These are phyloP conservation scores for Camelina neglecta DNA, from an alignment of 345 rosid genomes.

Conservation along the genomic window DNA sequence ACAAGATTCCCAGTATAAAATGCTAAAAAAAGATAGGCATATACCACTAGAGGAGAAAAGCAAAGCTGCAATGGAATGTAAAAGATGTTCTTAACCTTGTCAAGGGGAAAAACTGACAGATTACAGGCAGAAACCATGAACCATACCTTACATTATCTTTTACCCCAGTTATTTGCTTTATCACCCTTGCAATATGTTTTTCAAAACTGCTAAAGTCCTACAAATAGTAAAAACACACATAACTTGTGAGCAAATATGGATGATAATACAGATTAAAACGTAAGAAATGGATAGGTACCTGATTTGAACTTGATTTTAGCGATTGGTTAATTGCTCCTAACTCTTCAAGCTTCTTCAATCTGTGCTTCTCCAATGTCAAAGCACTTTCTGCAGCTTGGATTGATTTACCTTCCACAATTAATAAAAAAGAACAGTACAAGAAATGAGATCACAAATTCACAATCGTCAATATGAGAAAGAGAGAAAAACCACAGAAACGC, in stretches of 20 bases:
- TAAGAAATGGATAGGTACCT: slow-evolving; percentile 50
- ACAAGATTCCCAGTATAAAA: slow-evolving; percentile 18
- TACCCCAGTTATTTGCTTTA: slow-evolving; percentile 69
- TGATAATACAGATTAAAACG: not conserved
- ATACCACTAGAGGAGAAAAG: slow-evolving; percentile 10
- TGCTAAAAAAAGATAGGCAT: slow-evolving; percentile 9
- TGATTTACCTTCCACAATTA: slow-evolving; percentile 49
- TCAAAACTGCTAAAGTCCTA: slow-evolving; percentile 73
- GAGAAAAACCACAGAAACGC: slow-evolving; percentile 20
- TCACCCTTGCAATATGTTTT: slow-evolving; percentile 61
- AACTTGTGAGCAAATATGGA: slow-evolving; percentile 31
- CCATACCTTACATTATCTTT: slow-evolving; percentile 76
- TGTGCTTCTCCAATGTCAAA: slow-evolving; percentile 63
- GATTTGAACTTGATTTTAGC: slow-evolving; percentile 51
- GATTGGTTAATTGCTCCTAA: slow-evolving; percentile 54
- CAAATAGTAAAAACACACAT: slow-evolving; percentile 22
- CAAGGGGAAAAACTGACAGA: slow-evolving; percentile 13
- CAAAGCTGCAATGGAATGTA: slow-evolving; percentile 1
- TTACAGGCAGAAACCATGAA: slow-evolving; percentile 27
- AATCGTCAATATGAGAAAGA: slow-evolving; percentile 25
- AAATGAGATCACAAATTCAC: slow-evolving; percentile 12
- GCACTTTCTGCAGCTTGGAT: slow-evolving; percentile 75
- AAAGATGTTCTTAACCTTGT: slow-evolving; percentile 20
- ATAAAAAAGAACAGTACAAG: slow-evolving; percentile 12
- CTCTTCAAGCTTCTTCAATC: slow-evolving; percentile 69